A percentile compares a stretch with the other conserved stretches of the same genome.
These are phyloP conservation scores for Suhomyces taliae DNA, from an alignment of 1,139 yeast species.

Conservation along the genomic window DNA sequence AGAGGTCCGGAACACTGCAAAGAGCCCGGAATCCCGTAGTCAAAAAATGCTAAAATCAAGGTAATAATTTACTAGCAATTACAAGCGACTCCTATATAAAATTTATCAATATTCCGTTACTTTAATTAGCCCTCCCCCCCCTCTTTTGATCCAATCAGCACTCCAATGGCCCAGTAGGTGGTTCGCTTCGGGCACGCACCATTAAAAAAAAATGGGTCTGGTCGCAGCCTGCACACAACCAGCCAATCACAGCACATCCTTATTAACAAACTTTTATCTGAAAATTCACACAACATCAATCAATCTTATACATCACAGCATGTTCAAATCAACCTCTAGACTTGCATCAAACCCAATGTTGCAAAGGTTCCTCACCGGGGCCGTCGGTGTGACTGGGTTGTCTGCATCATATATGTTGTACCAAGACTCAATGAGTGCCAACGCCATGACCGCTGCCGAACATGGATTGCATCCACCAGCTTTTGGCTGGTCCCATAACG, in stretches of 20 bases:
- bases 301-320: slow-evolving; percentile 6
- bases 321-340: slow-evolving; percentile 12
- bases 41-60: too few relatives aligned
- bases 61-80: too few relatives aligned
- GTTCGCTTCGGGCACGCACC: background rate
- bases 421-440: slow-evolving; percentile 79
- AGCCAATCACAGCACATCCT: slow-evolving; percentile 11
- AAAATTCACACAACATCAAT: slow-evolving; percentile 7
- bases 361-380: slow-evolving; percentile 59
- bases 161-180: background rate
- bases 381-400: slow-evolving; percentile 67
- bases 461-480: slow-evolving; percentile 97
- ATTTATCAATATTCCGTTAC: too few relatives aligned
- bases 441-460: slow-evolving; percentile 98
- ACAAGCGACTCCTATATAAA: too few relatives aligned
- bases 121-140: too few relatives aligned
- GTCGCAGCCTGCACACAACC: slow-evolving; percentile 6
- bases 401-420: slow-evolving; percentile 75
- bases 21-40: too few relatives aligned
- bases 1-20: too few relatives aligned
- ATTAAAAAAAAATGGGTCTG: too few relatives aligned
- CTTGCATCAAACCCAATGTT: slow-evolving; percentile 33
- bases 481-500: slow-evolving; percentile 91
- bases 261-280: slow-evolving; percentile 10
- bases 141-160: background rate